Base-by-base conservation (phyloP, 805 yeast species). In the Lachancea thermotolerans region DNA sequence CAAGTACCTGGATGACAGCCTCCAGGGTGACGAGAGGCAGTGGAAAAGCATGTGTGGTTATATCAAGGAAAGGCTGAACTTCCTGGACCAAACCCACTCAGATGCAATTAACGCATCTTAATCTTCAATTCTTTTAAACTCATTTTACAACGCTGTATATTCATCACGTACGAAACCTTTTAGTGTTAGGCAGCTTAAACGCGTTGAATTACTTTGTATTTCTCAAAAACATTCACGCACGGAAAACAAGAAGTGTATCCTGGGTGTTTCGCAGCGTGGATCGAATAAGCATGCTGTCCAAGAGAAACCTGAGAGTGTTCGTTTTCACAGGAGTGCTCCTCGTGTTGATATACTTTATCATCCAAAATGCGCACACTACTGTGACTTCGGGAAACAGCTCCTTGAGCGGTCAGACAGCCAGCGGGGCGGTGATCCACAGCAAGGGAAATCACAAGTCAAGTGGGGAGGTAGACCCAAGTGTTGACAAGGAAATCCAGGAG, bases 241-340 rank as follows among this genome's bases (percentile, higher is more conserved):
- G n/a, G 6, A 31, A 4, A 31, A 31, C 15, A 31, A 12, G 15
- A 31, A 31, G 34, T 8, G n/a, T n/a, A n/a, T 5, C 12, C 21
- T 12, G 17, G 5, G 18, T 6, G 5, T 34, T 6, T 34, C 21
- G 17, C 25, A 34, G 37, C 18, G 16, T 5, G 11, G 21, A 25
- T 10, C 28, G 12, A 10, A 8, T 3, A 7, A 17, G 12, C 12
- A 45, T 42, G 49, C 11, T 44, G 43, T 37, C 41, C 17, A 61
- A 60, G 49, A 56, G 59, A 43, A 62, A 58, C 41, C 40, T 59
- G 34, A 55, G 67, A 43, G 51, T 58, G 10, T 34, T 58, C 12
- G 45, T 56, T 28, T 51, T 59, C 18, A 59, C 66, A 1, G 52
- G 55, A 10, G 37, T 56, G 32, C 45, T 59, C 11, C 39, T 61